Percentiles rank a stretch among this genome's conserved stretches.
phyloP scores from a whole-genome alignment of 441 rosid genomes.

The Geranium incanum region DNA sequence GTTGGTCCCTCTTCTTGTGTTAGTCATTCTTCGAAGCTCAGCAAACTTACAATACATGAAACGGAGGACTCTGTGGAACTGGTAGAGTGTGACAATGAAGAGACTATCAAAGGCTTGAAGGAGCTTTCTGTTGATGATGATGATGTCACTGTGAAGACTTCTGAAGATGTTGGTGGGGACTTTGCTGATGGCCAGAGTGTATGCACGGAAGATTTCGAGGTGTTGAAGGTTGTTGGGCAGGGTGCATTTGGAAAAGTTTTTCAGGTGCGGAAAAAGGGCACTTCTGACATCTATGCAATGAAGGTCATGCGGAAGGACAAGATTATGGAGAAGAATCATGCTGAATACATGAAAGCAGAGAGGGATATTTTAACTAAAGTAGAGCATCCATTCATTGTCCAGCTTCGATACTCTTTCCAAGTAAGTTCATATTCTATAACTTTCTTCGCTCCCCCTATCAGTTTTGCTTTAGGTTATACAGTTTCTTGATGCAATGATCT shows the following conservation, averaged over 20 bases:
- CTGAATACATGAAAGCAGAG: slow-evolving; percentile 89
- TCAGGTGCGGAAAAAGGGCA: slow-evolving; percentile 79
- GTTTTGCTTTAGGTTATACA: neutral
- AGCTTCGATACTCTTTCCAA: slow-evolving; percentile 80
- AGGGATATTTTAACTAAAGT: slow-evolving; percentile 75
- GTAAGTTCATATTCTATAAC: slow-evolving; percentile 28
- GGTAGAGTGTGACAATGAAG: slow-evolving; percentile 36
- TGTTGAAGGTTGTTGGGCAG: slow-evolving; percentile 83
- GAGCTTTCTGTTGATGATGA: slow-evolving; percentile 29
- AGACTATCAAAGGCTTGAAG: slow-evolving; percentile 26
- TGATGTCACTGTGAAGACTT: slow-evolving; percentile 21
- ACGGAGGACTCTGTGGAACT: slow-evolving; percentile 41
- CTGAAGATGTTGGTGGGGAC: slow-evolving; percentile 18
- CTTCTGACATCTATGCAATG: slow-evolving; percentile 83
- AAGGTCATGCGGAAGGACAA: slow-evolving; percentile 96
- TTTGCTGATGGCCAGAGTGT: slow-evolving; percentile 29
- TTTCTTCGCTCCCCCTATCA: neutral
- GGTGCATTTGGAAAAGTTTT: slow-evolving; percentile 93
- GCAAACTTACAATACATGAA: slow-evolving; percentile 52
- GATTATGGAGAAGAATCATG: slow-evolving; percentile 86
- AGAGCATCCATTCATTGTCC: slow-evolving; percentile 90
- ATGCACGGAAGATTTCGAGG: slow-evolving; percentile 78
- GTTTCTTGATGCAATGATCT: too few species aligned
- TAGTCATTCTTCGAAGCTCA: slow-evolving; percentile 53
- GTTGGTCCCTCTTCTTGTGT: slow-evolving; percentile 68